These are phyloP conservation scores for Sicyos edulis DNA, from an alignment of 306 rosid genomes.

Conservation along the genomic window DNA sequence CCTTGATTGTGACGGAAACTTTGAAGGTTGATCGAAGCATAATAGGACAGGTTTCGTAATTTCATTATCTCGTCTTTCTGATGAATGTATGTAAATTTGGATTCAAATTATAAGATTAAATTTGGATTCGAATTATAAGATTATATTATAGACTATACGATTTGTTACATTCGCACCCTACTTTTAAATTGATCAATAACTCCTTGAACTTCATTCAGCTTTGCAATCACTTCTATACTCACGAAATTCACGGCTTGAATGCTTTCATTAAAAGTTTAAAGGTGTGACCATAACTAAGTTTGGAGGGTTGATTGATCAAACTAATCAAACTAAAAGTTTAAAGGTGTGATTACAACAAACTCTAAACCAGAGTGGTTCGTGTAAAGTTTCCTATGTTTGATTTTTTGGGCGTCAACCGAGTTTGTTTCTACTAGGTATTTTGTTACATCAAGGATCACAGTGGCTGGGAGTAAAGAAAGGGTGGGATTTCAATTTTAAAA, in stretches of 20 bases:
- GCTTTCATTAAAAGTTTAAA: no score
- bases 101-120: neutral
- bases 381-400: neutral
- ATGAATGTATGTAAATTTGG: neutral
- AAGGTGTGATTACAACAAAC: no score
- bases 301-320: no score
- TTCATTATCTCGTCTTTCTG: neutral
- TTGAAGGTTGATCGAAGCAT: neutral
- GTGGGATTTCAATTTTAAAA: neutral
- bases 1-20: neutral
- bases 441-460: neutral
- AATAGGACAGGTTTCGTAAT: neutral
- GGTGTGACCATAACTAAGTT: no score
- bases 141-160: neutral
- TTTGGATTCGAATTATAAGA: neutral
- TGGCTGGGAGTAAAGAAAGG: neutral
- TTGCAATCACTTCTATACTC: no score
- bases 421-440: neutral
- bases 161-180: no score
- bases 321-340: no score
- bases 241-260: no score
- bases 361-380: no score
- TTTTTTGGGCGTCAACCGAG: neutral
- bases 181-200: no score
- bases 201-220: no score